Conservation (phyloP, 805 yeast species). For the Yueomyces sp. region DNA sequence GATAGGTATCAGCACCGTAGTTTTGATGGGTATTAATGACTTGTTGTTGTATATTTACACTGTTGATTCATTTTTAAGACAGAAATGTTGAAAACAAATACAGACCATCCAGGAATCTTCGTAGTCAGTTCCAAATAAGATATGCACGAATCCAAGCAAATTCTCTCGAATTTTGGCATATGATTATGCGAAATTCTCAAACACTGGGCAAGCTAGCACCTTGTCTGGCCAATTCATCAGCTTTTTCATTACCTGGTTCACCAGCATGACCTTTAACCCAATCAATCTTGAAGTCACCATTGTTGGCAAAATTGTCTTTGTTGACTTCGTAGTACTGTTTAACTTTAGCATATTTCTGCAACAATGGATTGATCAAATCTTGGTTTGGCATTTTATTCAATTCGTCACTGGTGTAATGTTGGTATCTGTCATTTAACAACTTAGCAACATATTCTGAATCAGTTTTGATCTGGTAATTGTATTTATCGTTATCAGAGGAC, state of each 20-base stretch:
- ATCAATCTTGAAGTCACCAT: conserved; percentile 30
- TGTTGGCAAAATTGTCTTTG: conserved; percentile 14
- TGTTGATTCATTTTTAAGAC: too few species aligned
- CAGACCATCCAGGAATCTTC: too few species aligned
- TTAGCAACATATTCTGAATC: conserved; percentile 63
- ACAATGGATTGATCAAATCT: conserved; percentile 26
- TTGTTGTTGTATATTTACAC: too few species aligned
- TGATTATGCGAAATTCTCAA: too few species aligned
- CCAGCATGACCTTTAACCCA: conserved; percentile 72
- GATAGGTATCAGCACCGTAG: too few species aligned
- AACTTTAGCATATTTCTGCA: conserved; percentile 28
- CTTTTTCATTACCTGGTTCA: conserved; percentile 56
- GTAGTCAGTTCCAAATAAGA: too few species aligned
- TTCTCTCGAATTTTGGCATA: too few species aligned
- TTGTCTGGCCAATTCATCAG: conserved; percentile 60
- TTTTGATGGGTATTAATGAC: too few species aligned
- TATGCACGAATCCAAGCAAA: too few species aligned
- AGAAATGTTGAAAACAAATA: too few species aligned
- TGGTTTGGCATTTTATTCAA: conserved; percentile 15
- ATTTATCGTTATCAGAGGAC: conserved; percentile 6
- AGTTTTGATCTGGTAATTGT: conserved; percentile 35
- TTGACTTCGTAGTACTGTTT: conserved; percentile 24
- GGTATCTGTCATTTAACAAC: conserved; percentile 42
- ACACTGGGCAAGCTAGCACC: conserved; percentile 30
- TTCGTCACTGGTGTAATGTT: conserved; percentile 37